phyloP scores from a whole-genome alignment of 495 filamentous ascomycete genomes.

The Xylaria castorea region DNA sequence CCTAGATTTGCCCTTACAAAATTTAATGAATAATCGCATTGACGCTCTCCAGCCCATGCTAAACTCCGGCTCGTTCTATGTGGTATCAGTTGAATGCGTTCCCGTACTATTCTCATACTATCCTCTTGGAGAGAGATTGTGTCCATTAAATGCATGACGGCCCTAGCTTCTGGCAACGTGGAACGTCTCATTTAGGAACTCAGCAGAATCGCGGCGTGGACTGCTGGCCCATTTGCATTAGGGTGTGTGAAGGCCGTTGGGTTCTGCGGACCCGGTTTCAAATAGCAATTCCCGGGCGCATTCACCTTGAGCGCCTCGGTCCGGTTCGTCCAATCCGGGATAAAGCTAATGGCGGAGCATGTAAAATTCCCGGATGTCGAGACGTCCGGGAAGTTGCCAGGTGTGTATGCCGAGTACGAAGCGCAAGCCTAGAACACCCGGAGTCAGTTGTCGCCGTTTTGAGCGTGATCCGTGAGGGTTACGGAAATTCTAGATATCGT shows the following conservation, averaged over 20 bases:
- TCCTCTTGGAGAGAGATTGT: neutral
- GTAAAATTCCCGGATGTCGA: conserved; percentile 39
- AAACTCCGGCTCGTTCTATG: conserved; percentile 2
- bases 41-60: neutral
- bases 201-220: conserved; percentile 36
- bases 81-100: neutral
- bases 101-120: neutral
- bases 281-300: conserved; percentile 55
- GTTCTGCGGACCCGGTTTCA: conserved; percentile 51
- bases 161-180: neutral
- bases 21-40: neutral
- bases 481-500: neutral
- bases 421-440: conserved; percentile 41
- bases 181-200: neutral
- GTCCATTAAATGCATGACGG: neutral
- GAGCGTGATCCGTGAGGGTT: neutral
- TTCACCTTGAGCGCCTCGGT: conserved; percentile 33
- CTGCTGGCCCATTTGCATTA: conserved; percentile 32
- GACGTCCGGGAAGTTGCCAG: conserved; percentile 34
- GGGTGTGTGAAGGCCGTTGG: conserved; percentile 37
- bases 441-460: neutral
- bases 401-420: conserved; percentile 46
- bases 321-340: conserved; percentile 52
- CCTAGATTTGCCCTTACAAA: neutral
- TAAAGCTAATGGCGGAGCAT: conserved; percentile 51